These are phyloP conservation scores for Aspergillus caelatus DNA, from an alignment of 2,329 filamentous ascomycete species.

Conservation along the genomic window DNA sequence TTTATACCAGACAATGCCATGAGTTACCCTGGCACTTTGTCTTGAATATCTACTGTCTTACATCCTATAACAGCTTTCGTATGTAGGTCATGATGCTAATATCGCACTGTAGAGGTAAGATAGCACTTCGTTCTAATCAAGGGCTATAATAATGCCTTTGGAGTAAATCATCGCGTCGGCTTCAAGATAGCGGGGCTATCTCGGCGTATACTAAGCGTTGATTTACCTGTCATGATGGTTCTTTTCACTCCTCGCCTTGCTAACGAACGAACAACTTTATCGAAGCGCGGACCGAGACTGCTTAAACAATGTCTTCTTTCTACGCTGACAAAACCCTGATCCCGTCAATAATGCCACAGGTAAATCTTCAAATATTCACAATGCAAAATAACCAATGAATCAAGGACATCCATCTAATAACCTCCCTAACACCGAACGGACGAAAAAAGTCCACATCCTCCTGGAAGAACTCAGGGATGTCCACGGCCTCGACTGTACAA, in stretches of 20 bases:
- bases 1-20: neutral
- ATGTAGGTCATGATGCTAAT: neutral
- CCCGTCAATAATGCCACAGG: no score
- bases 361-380: no score
- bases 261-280: no score
- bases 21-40: neutral
- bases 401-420: conserved; percentile 6
- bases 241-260: no score
- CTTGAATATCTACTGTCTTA: neutral
- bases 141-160: no score
- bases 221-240: no score
- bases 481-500: neutral
- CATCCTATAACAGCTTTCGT: neutral
- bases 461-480: conserved; percentile 1
- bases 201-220: no score
- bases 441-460: conserved; percentile 7
- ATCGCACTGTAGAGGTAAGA: neutral
- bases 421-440: conserved; percentile 2
- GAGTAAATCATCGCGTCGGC: no score
- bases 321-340: no score
- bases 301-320: no score
- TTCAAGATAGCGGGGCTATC: no score
- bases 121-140: neutral
- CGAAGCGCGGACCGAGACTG: no score
- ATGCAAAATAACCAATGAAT: neutral